phyloP scores from a whole-genome alignment of 495 filamentous ascomycete species.

The Aspergillus coremiiformis region DNA sequence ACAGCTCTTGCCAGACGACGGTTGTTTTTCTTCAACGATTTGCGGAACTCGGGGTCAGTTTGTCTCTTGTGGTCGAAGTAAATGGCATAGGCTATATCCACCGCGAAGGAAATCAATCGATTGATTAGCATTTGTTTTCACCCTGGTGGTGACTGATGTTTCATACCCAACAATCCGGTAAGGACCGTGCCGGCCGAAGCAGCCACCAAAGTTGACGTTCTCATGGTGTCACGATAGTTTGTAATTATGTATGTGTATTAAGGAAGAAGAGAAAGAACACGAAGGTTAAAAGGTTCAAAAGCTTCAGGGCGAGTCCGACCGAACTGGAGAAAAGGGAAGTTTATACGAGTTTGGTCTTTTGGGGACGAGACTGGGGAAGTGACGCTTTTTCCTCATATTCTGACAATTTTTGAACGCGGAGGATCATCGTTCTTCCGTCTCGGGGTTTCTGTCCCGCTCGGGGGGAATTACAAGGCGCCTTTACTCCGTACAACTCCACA shows the following conservation, averaged over 20 bases:
- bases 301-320: not conserved
- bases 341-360: not conserved
- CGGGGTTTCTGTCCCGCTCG: slow-evolving; percentile 30
- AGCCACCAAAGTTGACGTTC: slow-evolving; percentile 65
- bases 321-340: not conserved
- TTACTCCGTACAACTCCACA: not conserved
- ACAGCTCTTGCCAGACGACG: slow-evolving; percentile 64
- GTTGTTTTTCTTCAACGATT: slow-evolving; percentile 73
- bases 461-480: not conserved
- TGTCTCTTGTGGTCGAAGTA: slow-evolving; percentile 96
- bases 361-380: slow-evolving; percentile 6
- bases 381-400: slow-evolving; percentile 5
- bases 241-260: not conserved
- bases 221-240: slow-evolving; percentile 34
- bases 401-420: slow-evolving; percentile 36
- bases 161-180: slow-evolving; percentile 68
- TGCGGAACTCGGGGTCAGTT: slow-evolving; percentile 78
- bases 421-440: slow-evolving; percentile 39
- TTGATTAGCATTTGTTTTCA: slow-evolving; percentile 8
- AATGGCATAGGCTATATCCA: slow-evolving; percentile 59
- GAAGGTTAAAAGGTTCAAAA: not conserved
- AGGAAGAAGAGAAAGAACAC: not conserved
- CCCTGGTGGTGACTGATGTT: not conserved
- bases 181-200: slow-evolving; percentile 65
- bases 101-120: not conserved